Percentiles rank a stretch among this genome's conserved stretches.
These are phyloP conservation scores for Coemansia sp. DNA, from an alignment of 192 early-diverging fungal species.

Conservation along the genomic window DNA sequence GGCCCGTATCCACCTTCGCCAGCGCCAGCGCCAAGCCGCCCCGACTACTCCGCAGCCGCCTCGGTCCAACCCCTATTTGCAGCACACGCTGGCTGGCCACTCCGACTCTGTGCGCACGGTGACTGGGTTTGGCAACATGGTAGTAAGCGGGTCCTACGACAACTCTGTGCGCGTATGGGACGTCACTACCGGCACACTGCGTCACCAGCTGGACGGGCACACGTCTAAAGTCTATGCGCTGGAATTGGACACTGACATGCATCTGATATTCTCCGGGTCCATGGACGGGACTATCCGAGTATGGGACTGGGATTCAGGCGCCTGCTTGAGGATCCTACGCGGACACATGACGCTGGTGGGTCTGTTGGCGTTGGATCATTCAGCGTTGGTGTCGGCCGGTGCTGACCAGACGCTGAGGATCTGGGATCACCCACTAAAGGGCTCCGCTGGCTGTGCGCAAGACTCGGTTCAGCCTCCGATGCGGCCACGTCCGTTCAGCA, in stretches of 20 bases:
- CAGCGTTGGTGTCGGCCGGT: slow-evolving; percentile 90
- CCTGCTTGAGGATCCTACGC: slow-evolving; percentile 73
- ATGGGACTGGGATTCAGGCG: slow-evolving; percentile 90
- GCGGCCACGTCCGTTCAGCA: slow-evolving; percentile 42
- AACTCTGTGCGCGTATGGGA: slow-evolving; percentile 91
- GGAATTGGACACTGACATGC: slow-evolving; percentile 80
- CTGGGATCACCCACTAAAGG: slow-evolving; percentile 75
- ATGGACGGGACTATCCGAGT: slow-evolving; percentile 93
- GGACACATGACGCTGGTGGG: slow-evolving; percentile 96
- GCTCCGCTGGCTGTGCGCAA: neutral
- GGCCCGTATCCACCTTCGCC: too few species aligned
- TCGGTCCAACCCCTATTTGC: slow-evolving; percentile 73
- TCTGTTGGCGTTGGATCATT: slow-evolving; percentile 80
- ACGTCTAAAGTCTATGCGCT: slow-evolving; percentile 95
- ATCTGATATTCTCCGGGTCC: slow-evolving; percentile 87
- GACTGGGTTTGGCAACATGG: slow-evolving; percentile 80
- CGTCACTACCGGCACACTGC: slow-evolving; percentile 65
- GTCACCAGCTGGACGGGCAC: slow-evolving; percentile 81
- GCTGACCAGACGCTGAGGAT: slow-evolving; percentile 93
- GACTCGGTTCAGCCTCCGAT: neutral
- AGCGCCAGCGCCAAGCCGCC: neutral
- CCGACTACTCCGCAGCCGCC: neutral
- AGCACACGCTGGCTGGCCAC: slow-evolving; percentile 86
- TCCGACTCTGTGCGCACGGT: slow-evolving; percentile 89
- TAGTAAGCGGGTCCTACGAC: slow-evolving; percentile 95